phyloP scores from a whole-genome alignment of 73 alveolate genomes.

The Uronychia setigera region DNA sequence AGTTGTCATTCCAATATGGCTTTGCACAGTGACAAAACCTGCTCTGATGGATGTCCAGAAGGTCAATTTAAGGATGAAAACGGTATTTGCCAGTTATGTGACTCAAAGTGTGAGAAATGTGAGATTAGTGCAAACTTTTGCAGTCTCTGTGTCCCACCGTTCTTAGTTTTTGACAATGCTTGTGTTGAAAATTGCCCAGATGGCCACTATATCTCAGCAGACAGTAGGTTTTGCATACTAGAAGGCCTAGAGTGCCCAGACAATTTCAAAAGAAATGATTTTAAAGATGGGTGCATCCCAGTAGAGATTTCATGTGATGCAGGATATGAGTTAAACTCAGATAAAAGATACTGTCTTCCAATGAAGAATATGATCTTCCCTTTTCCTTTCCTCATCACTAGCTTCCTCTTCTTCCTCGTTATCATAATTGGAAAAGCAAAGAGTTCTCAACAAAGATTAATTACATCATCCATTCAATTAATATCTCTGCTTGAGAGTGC shows the following conservation, averaged over 20 bases:
- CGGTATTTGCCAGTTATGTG: slow-evolving; percentile 34
- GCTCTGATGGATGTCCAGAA: slow-evolving; percentile 33
- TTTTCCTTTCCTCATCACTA: slow-evolving; percentile 56
- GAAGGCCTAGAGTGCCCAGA: slow-evolving; percentile 65
- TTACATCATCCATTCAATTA: slow-evolving; percentile 35
- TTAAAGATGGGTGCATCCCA: slow-evolving; percentile 64
- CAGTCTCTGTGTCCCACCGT: slow-evolving; percentile 27
- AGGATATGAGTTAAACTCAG: slow-evolving; percentile 36
- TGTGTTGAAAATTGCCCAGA: slow-evolving; percentile 60
- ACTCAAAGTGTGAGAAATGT: slow-evolving; percentile 45
- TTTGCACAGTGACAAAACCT: slow-evolving; percentile 16
- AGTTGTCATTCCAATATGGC: slow-evolving; percentile 36
- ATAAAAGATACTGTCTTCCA: slow-evolving; percentile 54
- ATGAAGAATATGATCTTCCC: slow-evolving; percentile 47
- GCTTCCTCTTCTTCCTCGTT: slow-evolving; percentile 22
- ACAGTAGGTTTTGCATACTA: slow-evolving; percentile 30
- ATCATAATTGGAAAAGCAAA: slow-evolving; percentile 28
- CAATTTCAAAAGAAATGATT: slow-evolving; percentile 28
- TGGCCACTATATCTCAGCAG: slow-evolving; percentile 19
- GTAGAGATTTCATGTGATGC: slow-evolving; percentile 44
- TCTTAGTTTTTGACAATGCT: slow-evolving; percentile 28
- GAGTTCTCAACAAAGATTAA: slow-evolving; percentile 26
- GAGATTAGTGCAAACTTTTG: slow-evolving; percentile 29
- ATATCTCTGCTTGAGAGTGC: slow-evolving; percentile 47
- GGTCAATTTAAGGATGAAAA: slow-evolving; percentile 27